Percentiles rank a stretch among this genome's conserved stretches.
Conservation (phyloP, 1,284 basidiomycete species). For the Tylopilus sp. region DNA sequence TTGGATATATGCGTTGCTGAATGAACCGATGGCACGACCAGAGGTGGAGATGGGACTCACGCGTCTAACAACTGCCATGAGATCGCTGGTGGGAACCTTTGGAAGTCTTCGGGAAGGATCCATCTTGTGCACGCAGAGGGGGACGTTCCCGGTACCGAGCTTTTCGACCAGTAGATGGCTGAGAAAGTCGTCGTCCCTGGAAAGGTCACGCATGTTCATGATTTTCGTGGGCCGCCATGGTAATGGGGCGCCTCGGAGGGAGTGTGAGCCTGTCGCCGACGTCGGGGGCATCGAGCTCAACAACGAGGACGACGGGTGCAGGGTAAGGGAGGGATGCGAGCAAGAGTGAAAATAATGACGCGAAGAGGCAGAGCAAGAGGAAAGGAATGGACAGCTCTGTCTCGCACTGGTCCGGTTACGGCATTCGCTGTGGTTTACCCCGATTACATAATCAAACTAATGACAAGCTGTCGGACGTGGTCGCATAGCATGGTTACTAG, state of each 20-base stretch:
- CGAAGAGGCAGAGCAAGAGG: constrained; percentile 32
- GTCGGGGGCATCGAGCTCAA: constrained; percentile 40
- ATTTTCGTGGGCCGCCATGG: constrained; percentile 76
- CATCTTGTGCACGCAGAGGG: constrained; percentile 83
- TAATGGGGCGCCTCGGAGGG: constrained; percentile 32
- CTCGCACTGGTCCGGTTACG: constrained; percentile 33
- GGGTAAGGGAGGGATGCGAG: constrained; percentile 9
- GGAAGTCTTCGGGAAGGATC: constrained; percentile 68
- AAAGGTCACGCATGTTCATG: constrained; percentile 83
- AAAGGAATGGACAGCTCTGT: constrained; percentile 17
- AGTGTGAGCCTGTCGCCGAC: constrained; percentile 33
- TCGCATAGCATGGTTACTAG: constrained; percentile 16
- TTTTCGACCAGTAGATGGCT: constrained; percentile 82
- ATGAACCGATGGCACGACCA: constrained; percentile 28
- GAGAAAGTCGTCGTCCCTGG: constrained; percentile 83
- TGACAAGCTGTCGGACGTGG: not conserved
- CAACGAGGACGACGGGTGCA: constrained; percentile 25
- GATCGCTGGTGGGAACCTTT: constrained; percentile 61
- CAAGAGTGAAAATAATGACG: constrained; percentile 30
- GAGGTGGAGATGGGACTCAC: constrained; percentile 47
- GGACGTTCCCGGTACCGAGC: constrained; percentile 69
- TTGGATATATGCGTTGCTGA: constrained; percentile 20
- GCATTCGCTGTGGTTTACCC: constrained; percentile 12
- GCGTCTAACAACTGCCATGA: constrained; percentile 70
- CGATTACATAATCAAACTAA: constrained; percentile 29